Conservation (phyloP, 306 rosid genomes). For the Lagenaria siceraria region DNA sequence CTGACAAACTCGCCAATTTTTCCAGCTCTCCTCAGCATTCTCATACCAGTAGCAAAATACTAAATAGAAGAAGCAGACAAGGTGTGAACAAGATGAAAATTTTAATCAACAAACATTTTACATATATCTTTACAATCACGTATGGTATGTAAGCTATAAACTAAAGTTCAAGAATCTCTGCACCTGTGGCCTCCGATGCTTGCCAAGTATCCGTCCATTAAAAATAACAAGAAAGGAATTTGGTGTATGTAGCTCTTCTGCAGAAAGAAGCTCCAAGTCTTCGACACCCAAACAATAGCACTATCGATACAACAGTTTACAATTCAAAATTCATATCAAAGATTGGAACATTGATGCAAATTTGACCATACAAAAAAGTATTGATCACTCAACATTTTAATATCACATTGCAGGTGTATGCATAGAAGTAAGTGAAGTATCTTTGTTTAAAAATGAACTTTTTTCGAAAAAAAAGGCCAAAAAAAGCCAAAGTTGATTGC, state of each 20-base stretch:
- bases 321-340: conserved; percentile 5
- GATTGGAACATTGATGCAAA: neutral
- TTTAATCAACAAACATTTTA: neutral
- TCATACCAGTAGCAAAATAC: conserved; percentile 57
- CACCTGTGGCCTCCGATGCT: conserved; percentile 90
- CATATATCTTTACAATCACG: neutral
- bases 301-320: conserved; percentile 26
- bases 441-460: too few species aligned
- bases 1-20: conserved; percentile 84
- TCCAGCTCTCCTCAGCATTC: conserved; percentile 81
- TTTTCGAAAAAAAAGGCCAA: too few species aligned
- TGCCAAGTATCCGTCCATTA: conserved; percentile 86
- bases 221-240: conserved; percentile 77
- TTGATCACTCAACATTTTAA: neutral
- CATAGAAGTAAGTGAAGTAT: neutral
- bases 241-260: conserved; percentile 81
- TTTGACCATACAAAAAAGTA: neutral
- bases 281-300: conserved; percentile 64
- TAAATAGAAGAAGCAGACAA: neutral
- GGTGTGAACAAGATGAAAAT: neutral
- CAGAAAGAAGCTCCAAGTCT: conserved; percentile 70
- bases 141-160: too few species aligned
- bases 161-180: too few species aligned
- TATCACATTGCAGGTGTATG: neutral
- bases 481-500: too few species aligned